phyloP scores from a whole-genome alignment of 2,329 filamentous ascomycete species.

The Teratosphaeria pseudoeucalypti region DNA sequence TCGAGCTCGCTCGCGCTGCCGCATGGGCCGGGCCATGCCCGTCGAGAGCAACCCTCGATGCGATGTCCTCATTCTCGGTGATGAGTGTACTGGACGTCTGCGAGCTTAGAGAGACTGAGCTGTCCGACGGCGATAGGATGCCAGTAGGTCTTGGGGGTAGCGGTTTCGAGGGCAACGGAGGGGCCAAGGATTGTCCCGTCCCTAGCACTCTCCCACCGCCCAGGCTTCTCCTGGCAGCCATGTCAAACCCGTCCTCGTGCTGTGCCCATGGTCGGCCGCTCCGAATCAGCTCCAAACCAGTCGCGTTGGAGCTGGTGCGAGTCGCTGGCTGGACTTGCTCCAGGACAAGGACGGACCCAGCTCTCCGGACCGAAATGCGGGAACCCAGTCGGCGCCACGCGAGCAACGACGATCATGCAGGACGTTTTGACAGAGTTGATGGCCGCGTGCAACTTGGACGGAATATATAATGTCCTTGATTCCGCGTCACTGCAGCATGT shows the following conservation, averaged over 20 bases:
- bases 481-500: no score
- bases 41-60: conserved; percentile 63
- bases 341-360: neutral
- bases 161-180: conserved; percentile 38
- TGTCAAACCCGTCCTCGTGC: neutral
- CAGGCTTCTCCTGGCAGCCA: conserved; percentile 41
- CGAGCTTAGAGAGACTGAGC: conserved; percentile 68
- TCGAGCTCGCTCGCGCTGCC: conserved; percentile 49
- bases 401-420: neutral
- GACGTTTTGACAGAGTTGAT: neutral
- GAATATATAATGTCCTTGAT: neutral
- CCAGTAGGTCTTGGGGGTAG: conserved; percentile 27
- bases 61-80: conserved; percentile 65
- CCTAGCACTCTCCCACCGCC: conserved; percentile 88
- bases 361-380: neutral
- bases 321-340: neutral
- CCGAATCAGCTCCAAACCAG: neutral
- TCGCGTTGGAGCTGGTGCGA: neutral
- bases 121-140: conserved; percentile 54
- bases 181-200: conserved; percentile 71
- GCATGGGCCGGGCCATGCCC: conserved; percentile 46
- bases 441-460: neutral
- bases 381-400: neutral
- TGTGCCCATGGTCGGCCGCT: neutral
- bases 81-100: conserved; percentile 62